Conservation (phyloP, 169 alveolate species). For the Fabrea salina region DNA sequence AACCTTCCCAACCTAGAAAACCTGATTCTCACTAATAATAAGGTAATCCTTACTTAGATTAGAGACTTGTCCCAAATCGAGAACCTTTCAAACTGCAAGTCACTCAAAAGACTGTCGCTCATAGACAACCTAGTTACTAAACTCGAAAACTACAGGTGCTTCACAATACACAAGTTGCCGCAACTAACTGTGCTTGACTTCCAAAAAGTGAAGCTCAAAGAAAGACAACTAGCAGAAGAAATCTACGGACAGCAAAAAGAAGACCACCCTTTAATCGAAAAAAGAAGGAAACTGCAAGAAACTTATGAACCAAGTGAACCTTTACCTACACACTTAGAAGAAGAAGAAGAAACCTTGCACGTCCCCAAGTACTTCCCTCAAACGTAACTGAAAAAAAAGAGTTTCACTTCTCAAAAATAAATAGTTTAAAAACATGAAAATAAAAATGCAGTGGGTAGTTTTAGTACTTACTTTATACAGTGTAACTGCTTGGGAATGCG, state of each 20-base stretch:
- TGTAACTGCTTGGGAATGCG: too few species aligned
- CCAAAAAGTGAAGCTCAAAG: conserved; percentile 65
- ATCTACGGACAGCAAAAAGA: background rate
- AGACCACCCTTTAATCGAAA: background rate
- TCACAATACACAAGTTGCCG: conserved; percentile 56
- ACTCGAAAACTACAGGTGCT: conserved; percentile 56
- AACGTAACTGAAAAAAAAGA: background rate
- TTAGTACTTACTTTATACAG: too few species aligned
- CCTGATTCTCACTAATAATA: conserved; percentile 45
- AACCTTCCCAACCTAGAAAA: conserved; percentile 33
- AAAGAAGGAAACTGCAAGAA: background rate
- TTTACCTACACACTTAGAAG: background rate
- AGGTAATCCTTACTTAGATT: conserved; percentile 28
- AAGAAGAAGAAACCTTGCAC: background rate
- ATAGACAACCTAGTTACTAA: conserved; percentile 60
- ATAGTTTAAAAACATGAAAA: background rate
- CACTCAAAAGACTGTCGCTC: conserved; percentile 46
- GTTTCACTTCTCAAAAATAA: background rate
- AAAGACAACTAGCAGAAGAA: conserved; percentile 28
- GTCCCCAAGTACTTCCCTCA: background rate
- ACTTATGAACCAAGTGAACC: background rate
- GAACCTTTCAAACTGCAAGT: conserved; percentile 34
- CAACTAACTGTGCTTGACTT: conserved; percentile 62
- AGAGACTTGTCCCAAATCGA: conserved; percentile 36
- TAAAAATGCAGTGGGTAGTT: background rate